phyloP scores from a whole-genome alignment of 2,329 filamentous ascomycete species.

The Cercospora beticola region DNA sequence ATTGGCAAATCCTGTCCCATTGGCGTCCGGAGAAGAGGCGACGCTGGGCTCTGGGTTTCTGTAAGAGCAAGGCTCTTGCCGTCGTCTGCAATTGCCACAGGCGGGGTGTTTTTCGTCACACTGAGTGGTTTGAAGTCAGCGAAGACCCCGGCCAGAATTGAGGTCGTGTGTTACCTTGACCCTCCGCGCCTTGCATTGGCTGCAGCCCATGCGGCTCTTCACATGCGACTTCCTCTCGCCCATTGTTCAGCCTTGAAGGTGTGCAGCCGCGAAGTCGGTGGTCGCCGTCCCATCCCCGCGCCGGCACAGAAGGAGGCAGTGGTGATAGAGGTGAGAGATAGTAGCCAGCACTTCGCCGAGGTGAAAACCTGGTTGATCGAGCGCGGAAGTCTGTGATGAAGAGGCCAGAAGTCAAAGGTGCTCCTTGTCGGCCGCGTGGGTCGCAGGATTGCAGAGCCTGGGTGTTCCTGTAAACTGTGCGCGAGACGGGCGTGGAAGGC shows the following conservation, averaged over 20 bases:
- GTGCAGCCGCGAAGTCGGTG: neutral
- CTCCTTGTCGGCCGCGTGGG: neutral
- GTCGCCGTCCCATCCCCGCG: conserved; percentile 1
- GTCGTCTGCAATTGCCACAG: conserved; percentile 25
- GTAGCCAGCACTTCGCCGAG: neutral
- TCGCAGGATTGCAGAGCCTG: neutral
- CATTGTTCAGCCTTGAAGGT: neutral
- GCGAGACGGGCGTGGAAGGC: neutral
- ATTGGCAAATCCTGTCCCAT: conserved; percentile 11
- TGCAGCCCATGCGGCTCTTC: conserved; percentile 31
- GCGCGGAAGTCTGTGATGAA: neutral
- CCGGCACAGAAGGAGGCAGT: neutral
- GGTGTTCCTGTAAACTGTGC: neutral
- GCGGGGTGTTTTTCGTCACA: conserved; percentile 25
- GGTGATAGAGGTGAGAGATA: neutral
- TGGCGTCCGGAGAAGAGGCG: conserved; percentile 17
- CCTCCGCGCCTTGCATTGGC: conserved; percentile 32
- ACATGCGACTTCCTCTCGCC: conserved; percentile 27
- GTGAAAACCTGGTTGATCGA: neutral
- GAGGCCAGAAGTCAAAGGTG: neutral
- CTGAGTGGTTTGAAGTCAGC: conserved; percentile 4
- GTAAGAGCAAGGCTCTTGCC: conserved; percentile 29
- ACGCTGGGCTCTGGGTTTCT: conserved; percentile 16
- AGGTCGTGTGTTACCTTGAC: conserved; percentile 27
- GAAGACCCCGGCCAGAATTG: neutral